Percentiles rank a stretch among this genome's conserved stretches.
Conservation (phyloP, 257 asterid genomes). For the Scutellaria minor region DNA sequence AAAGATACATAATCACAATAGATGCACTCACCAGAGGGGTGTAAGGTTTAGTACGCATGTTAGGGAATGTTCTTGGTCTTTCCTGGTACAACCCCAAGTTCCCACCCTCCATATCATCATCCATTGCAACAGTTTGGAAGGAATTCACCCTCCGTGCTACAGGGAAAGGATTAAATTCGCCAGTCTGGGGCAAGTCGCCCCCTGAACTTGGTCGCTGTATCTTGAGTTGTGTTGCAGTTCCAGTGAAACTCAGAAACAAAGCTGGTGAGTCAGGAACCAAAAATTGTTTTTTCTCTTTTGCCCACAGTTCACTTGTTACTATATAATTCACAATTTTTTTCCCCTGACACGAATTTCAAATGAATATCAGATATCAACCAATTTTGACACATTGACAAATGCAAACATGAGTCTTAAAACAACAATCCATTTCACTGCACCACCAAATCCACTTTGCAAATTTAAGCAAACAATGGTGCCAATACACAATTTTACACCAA, state of each 20-base stretch:
- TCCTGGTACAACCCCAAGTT: slow-evolving; percentile 78
- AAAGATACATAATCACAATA: slow-evolving; percentile 15
- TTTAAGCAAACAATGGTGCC: slow-evolving; percentile 12
- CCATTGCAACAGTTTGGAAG: slow-evolving; percentile 85
- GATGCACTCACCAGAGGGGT: slow-evolving; percentile 74
- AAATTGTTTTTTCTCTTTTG: slow-evolving; percentile 8
- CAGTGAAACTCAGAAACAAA: slow-evolving; percentile 29
- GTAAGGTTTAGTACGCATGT: slow-evolving; percentile 85
- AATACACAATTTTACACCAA: slow-evolving; percentile 15
- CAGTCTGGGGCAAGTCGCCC: slow-evolving; percentile 88
- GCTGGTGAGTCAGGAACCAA: slow-evolving; percentile 9
- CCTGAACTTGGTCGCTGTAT: slow-evolving; percentile 83
- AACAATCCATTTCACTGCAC: slow-evolving; percentile 15
- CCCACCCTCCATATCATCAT: slow-evolving; percentile 87
- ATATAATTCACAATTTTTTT: slow-evolving; percentile 17
- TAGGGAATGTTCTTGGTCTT: slow-evolving; percentile 78
- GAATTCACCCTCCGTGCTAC: slow-evolving; percentile 79
- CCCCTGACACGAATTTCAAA: slow-evolving; percentile 29
- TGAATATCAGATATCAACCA: slow-evolving; percentile 23
- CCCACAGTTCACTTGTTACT: slow-evolving; percentile 25
- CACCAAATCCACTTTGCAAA: neutral
- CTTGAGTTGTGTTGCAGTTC: slow-evolving; percentile 41
- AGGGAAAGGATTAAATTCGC: slow-evolving; percentile 65
- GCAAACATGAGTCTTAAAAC: slow-evolving; percentile 17
- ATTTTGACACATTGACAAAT: neutral